Base-by-base conservation (phyloP, 2,329 filamentous ascomycete species). In the Cladophialophora immunda region DNA sequence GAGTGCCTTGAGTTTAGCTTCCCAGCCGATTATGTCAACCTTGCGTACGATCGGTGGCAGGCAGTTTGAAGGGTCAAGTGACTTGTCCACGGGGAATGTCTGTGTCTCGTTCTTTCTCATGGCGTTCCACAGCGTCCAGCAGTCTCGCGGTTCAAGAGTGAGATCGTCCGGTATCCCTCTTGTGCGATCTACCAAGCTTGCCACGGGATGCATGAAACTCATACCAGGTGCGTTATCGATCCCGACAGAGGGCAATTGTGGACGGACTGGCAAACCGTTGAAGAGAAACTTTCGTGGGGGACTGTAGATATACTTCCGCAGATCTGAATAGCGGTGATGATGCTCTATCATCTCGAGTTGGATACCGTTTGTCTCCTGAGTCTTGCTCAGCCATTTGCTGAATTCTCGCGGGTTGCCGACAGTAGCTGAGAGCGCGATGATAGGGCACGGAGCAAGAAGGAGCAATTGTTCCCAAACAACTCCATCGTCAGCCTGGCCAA, bases 331-430 rank as follows among this genome's bases (percentile, higher is more conserved):
- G 19, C 45, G 45, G 22, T 50, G 45, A 11, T 25, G 45, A 19
- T 50, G 45, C 22, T 50, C 45, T 50, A 50, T 50, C 45, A 50
- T 50, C 45, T 50, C 45, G 45, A 50, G 19, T 27, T 25, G 45
- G 19, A 50, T 50, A 13, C 45, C 45, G 45, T 50, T 50, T 19
- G 19, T 50, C 45, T 50, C 45, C 22, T 50, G 45, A 27, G 45
- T 27, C 45, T 50, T 50, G 45, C 45, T 50, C 19, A 50, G 22
- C 45, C 45, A 50, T 9, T 25, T 13, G 19, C 22, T 50, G 45
- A 50, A 50, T 50, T 50, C 45, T 50, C 11, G 19, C 13, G 45
- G 45, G 19, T 50, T 50, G 4, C 45, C 45, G 11, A 50, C 45
- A 3, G 45, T 50, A 9, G 45, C 45, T 15, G 45, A 50, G 22